Conservation (phyloP, 306 rosid species). For the Vicia faba region DNA sequence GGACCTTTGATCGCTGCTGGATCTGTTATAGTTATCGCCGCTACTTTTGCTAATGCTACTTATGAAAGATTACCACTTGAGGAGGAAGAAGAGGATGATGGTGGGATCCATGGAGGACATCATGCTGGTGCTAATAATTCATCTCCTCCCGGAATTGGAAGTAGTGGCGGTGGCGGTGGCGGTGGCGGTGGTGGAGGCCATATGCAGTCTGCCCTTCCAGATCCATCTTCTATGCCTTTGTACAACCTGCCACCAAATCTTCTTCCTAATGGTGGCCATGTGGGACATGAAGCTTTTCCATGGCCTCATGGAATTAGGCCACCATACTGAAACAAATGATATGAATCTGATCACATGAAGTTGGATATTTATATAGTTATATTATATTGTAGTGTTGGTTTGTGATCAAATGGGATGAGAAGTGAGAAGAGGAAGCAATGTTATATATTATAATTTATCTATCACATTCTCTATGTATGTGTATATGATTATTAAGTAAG, state of each 20-base stretch:
- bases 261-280: constrained; percentile 66
- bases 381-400: not conserved
- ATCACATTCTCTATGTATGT: constrained; percentile 35
- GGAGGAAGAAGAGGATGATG: constrained; percentile 59
- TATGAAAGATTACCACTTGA: constrained; percentile 90
- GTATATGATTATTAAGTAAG: constrained; percentile 48
- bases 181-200: constrained; percentile 40
- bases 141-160: constrained; percentile 54
- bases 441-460: constrained; percentile 2
- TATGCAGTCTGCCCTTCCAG: constrained; percentile 55
- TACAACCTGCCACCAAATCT: constrained; percentile 68
- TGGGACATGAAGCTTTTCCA: constrained; percentile 68
- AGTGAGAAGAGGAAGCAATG: constrained; percentile 28
- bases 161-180: constrained; percentile 14
- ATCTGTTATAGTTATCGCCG: constrained; percentile 88
- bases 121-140: constrained; percentile 31
- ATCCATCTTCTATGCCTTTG: constrained; percentile 61
- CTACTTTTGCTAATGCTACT: constrained; percentile 89
- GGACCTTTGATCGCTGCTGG: constrained; percentile 88
- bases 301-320: constrained; percentile 71
- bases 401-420: constrained; percentile 4
- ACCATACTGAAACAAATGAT: constrained; percentile 41
- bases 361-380: constrained; percentile 6
- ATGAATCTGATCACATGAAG: not conserved
- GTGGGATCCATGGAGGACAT: constrained; percentile 39